Percentiles rank a stretch among this genome's conserved stretches.
phyloP scores from a whole-genome alignment of 2,329 filamentous ascomycete species.

The Cadophora gregata region DNA sequence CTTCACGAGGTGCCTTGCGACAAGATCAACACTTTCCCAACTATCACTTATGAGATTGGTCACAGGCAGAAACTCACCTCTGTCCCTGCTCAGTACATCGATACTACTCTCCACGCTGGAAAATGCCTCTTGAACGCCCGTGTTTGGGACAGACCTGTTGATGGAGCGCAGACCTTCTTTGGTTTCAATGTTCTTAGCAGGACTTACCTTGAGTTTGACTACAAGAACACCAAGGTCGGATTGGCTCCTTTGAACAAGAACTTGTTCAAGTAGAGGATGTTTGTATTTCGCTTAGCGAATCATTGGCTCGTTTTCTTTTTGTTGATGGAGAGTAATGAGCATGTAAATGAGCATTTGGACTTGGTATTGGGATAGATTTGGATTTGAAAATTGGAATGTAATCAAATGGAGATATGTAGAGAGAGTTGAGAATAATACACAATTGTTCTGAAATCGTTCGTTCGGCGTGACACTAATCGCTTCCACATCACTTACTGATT shows the following conservation, averaged over 20 bases:
- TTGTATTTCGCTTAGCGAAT: neutral
- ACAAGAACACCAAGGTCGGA: conserved; percentile 19
- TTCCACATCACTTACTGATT: neutral
- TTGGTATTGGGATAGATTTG: conserved; percentile 1
- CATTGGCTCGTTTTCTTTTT: neutral
- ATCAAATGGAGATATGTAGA: neutral
- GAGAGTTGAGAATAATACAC: neutral
- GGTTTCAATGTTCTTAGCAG: conserved; percentile 23
- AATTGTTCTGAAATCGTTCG: neutral
- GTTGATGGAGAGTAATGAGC: conserved; percentile 6
- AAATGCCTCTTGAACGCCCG: conserved; percentile 24
- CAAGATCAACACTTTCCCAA: conserved; percentile 21
- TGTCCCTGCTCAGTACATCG: conserved; percentile 20
- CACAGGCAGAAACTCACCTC: conserved; percentile 19
- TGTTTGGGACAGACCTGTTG: conserved; percentile 23
- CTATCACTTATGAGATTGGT: conserved; percentile 21
- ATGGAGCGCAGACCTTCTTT: conserved; percentile 27
- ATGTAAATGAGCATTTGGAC: conserved; percentile 9
- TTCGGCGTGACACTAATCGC: neutral
- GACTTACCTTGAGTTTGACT: conserved; percentile 24
- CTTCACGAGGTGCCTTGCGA: conserved; percentile 20
- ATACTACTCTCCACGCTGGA: conserved; percentile 17
- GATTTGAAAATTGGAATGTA: neutral
- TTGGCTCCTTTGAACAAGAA: conserved; percentile 19
- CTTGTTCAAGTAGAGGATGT: conserved; percentile 18